phyloP scores from a whole-genome alignment of 2,329 filamentous ascomycete genomes.

The Grosmannia clavigera region DNA sequence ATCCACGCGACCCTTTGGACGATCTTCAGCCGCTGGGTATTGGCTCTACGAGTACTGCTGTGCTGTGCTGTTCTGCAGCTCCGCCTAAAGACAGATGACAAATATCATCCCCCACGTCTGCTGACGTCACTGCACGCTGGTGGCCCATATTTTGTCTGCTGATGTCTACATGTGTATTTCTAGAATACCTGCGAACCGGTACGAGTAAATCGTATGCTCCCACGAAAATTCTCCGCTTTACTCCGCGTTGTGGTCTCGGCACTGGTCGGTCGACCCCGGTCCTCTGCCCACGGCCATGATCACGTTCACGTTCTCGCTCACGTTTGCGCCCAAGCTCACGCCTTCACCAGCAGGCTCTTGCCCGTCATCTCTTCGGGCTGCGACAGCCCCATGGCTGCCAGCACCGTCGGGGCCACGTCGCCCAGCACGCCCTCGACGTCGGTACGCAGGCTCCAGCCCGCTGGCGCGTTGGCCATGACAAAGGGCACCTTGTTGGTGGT shows the following conservation, averaged over 20 bases:
- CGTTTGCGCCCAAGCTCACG: constrained; percentile 20
- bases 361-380: constrained; percentile 91
- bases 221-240: too few relatives aligned
- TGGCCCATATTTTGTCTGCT: background rate
- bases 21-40: background rate
- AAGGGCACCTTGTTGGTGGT: constrained; percentile 97
- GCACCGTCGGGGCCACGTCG: constrained; percentile 89
- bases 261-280: too few relatives aligned
- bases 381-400: constrained; percentile 80
- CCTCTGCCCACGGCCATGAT: too few relatives aligned
- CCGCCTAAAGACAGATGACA: background rate
- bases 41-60: background rate
- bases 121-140: background rate
- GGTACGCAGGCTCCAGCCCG: constrained; percentile 77
- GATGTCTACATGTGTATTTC: background rate
- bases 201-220: background rate
- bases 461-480: constrained; percentile 92
- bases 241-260: too few relatives aligned
- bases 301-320: too few relatives aligned
- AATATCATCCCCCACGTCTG: background rate
- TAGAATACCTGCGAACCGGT: background rate
- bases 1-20: background rate
- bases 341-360: constrained; percentile 68
- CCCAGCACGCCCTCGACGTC: constrained; percentile 72
- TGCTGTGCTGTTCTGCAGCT: background rate